phyloP scores from a whole-genome alignment of 1,284 basidiomycete genomes.

The Leccinum angustisporum region DNA sequence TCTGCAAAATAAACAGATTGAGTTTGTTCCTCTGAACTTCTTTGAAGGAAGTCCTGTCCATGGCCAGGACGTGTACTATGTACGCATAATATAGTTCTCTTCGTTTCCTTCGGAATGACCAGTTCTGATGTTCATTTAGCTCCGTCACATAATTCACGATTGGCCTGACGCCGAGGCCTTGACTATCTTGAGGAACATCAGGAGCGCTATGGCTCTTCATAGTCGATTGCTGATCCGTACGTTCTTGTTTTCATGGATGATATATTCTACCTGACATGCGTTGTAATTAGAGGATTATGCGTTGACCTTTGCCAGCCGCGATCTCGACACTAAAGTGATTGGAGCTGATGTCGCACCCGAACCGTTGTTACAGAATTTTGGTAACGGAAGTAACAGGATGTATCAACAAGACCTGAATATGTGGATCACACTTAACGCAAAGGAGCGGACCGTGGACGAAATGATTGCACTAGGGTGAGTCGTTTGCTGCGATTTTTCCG shows the following conservation, averaged over 20 bases:
- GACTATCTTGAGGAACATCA: background rate
- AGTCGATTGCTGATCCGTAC: background rate
- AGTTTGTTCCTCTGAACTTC: background rate
- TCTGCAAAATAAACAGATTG: background rate
- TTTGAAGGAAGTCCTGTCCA: background rate
- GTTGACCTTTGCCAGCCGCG: background rate
- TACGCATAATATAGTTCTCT: background rate
- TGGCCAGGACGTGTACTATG: background rate
- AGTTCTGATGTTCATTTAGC: background rate
- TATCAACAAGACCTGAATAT: background rate
- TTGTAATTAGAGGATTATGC: background rate
- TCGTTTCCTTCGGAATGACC: background rate
- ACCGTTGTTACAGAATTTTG: background rate
- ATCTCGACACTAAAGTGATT: background rate
- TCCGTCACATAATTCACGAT: background rate
- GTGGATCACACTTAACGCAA: background rate
- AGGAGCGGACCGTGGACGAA: background rate
- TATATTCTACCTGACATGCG: background rate
- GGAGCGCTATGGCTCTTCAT: background rate
- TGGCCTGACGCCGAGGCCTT: background rate
- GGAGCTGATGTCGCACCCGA: background rate
- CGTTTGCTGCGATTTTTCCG: background rate
- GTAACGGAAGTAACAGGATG: background rate
- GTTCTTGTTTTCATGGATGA: background rate
- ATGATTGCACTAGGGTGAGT: background rate